phyloP scores from a whole-genome alignment of 2,329 filamentous ascomycete species.

The Amauroascus verrucosus region DNA sequence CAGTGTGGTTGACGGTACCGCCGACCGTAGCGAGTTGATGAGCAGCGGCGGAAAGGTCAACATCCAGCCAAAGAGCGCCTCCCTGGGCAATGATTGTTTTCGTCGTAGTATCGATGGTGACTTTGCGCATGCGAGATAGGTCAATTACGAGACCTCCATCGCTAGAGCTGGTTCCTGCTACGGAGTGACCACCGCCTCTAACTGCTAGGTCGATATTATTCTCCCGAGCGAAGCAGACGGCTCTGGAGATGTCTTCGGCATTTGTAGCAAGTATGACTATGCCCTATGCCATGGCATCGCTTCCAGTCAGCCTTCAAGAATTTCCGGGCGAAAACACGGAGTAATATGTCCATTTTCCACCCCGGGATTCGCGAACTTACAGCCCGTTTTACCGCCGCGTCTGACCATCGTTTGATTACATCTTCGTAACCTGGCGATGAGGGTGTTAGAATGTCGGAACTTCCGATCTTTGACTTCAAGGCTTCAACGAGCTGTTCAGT shows the following conservation, averaged over 20 bases:
- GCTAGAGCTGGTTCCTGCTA: conserved; percentile 42
- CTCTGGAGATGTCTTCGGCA: conserved; percentile 32
- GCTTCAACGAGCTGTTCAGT: conserved; percentile 17
- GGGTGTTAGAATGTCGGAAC: conserved; percentile 15
- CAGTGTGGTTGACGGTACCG: conserved; percentile 53
- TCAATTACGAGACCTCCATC: conserved; percentile 48
- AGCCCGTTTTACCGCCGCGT: conserved; percentile 18
- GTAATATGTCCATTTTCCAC: too few relatives aligned
- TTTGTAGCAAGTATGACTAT: conserved; percentile 35
- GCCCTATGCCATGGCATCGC: conserved; percentile 25
- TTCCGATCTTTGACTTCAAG: conserved; percentile 5
- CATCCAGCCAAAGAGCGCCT: conserved; percentile 45
- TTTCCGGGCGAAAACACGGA: too few relatives aligned
- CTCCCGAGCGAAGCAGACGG: conserved; percentile 37
- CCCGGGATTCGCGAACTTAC: conserved; percentile 14
- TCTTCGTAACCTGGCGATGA: conserved; percentile 16
- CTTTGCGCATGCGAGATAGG: conserved; percentile 42
- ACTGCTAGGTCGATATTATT: conserved; percentile 44
- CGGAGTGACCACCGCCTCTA: conserved; percentile 48
- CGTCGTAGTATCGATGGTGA: conserved; percentile 39
- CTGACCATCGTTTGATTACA: conserved; percentile 19
- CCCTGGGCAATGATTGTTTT: conserved; percentile 43
- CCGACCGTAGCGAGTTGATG: conserved; percentile 50
- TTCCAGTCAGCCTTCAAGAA: background rate
- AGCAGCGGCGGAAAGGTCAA: conserved; percentile 43